Conservation (phyloP, 257 asterid species). For the Solanum pinnatisectum region DNA sequence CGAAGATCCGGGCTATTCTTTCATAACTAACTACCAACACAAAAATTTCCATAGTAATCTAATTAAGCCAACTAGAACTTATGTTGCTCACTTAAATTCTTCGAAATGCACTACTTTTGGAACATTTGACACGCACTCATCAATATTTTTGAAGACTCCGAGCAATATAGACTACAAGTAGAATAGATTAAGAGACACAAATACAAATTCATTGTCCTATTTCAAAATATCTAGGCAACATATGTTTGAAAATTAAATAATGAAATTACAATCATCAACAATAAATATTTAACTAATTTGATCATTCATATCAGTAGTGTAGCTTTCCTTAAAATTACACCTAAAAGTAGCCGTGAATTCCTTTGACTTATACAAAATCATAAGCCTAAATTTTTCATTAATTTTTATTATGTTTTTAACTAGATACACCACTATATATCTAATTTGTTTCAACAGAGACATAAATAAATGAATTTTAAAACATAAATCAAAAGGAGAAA, state of each 20-base stretch:
- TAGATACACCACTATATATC: not conserved
- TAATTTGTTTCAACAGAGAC: no score
- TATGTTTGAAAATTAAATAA: not conserved
- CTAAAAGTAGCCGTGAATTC: not conserved
- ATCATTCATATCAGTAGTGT: not conserved
- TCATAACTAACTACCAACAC: not conserved
- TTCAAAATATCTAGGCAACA: not conserved
- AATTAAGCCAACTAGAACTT: not conserved
- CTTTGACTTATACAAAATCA: not conserved
- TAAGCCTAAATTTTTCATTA: not conserved
- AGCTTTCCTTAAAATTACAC: no score
- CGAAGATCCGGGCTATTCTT: not conserved
- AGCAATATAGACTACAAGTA: no score
- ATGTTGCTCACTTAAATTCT: no score
- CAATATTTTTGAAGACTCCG: no score
- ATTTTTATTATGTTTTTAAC: not conserved
- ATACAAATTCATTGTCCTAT: not conserved
- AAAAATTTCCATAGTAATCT: not conserved
- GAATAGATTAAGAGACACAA: not conserved
- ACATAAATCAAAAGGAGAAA: no score
- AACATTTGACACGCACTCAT: no score
- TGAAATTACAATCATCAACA: not conserved
- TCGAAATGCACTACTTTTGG: no score
- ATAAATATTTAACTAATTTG: not conserved
- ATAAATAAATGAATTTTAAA: no score